Percentiles rank a stretch among this genome's conserved stretches.
phyloP scores from a whole-genome alignment of 164 flowering plant genomes.

The Nymphaea thermarum region DNA sequence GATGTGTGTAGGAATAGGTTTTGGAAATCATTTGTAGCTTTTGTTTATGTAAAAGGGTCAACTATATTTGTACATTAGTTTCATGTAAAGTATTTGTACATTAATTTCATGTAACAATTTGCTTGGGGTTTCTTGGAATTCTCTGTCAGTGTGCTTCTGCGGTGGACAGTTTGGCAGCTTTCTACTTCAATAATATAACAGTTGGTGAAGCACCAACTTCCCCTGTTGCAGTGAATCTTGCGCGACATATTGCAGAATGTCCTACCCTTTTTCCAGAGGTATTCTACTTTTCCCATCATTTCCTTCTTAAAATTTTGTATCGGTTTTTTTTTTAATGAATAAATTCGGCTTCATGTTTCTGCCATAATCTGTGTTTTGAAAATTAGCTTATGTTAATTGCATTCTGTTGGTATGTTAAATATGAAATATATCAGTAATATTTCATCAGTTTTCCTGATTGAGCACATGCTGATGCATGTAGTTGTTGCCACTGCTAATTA shows the following conservation, averaged over 20 bases:
- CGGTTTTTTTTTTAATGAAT: no score
- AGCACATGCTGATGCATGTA: no score
- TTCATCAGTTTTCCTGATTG: no score
- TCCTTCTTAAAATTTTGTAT: no score
- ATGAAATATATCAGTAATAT: no score
- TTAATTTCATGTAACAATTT: background rate
- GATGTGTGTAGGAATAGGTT: no score
- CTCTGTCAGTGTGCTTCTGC: constrained; percentile 77
- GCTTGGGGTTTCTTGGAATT: background rate
- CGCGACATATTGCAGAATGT: constrained; percentile 73
- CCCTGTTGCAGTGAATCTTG: constrained; percentile 62
- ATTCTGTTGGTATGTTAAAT: no score
- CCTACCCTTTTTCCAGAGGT: constrained; percentile 89
- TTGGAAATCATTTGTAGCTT: no score
- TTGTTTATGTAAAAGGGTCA: background rate
- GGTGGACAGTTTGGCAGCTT: constrained; percentile 82
- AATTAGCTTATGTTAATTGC: no score
- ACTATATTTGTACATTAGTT: background rate
- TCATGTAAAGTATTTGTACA: background rate
- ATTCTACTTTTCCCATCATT: constrained; percentile 12
- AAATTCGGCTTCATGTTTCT: no score
- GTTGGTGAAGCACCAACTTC: constrained; percentile 76
- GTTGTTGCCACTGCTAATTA: no score
- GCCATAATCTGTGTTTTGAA: no score
- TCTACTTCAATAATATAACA: constrained; percentile 83